Percentiles rank a stretch among this genome's conserved stretches.
Evolutionary conservation across 2,329 filamentous ascomycete species (phyloP).

Genomic region (Penicillium sp.): DNA sequence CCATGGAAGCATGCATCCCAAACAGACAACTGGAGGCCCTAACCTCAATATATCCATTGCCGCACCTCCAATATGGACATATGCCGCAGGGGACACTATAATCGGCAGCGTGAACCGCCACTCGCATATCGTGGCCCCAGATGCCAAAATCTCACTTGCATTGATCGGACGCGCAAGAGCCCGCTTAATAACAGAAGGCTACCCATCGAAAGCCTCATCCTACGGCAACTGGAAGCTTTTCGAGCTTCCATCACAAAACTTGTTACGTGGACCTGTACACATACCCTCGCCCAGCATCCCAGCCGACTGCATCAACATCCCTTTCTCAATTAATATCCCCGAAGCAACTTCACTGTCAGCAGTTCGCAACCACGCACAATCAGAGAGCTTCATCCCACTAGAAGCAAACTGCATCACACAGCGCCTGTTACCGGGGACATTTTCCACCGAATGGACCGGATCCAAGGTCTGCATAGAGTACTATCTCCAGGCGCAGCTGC

Average conservation of each 20-base stretch:
- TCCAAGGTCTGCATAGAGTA: not conserved
- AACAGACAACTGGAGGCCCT: not conserved
- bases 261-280: conserved; percentile 8
- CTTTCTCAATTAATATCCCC: conserved; percentile 1
- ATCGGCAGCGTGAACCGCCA: conserved; percentile 18
- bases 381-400: not conserved
- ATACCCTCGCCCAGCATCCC: conserved; percentile 5
- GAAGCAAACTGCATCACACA: not conserved
- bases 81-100: conserved; percentile 16
- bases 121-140: conserved; percentile 11
- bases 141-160: conserved; percentile 6
- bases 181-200: not conserved
- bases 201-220: not conserved
- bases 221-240: not conserved
- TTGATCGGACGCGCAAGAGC: conserved; percentile 2
- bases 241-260: not conserved
- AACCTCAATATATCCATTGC: conserved; percentile 11
- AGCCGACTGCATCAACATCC: not conserved
- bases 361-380: not conserved
- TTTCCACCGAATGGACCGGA: not conserved
- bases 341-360: not conserved
- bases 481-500: not conserved
- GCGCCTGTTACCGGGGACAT: not conserved
- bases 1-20: not conserved
- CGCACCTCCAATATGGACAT: conserved; percentile 17